Evolutionary conservation across 2,329 filamentous ascomycete genomes (phyloP).

Genomic region (Calycina herbarum): DNA sequence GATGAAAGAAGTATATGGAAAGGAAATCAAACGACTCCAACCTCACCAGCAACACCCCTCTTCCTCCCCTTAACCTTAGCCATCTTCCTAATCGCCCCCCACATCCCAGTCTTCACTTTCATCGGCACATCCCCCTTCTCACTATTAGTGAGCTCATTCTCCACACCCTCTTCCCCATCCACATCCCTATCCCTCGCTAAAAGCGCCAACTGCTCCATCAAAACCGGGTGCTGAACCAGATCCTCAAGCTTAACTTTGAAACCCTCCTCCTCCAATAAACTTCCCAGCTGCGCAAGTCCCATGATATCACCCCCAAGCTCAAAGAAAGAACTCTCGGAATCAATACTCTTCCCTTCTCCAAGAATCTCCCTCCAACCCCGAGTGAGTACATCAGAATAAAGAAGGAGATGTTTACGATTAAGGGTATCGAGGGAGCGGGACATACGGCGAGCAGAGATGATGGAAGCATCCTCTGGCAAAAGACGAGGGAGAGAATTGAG

Average conservation of each 20-base stretch:
- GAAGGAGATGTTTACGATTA: slow-evolving; percentile 1
- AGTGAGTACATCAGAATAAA: slow-evolving; percentile 11
- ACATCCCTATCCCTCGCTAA: slow-evolving; percentile 2
- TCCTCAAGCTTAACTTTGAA: slow-evolving; percentile 20
- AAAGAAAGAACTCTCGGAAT: slow-evolving; percentile 16
- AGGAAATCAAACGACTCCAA: neutral
- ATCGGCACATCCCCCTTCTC: neutral
- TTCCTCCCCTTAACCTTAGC: neutral
- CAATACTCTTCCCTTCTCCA: slow-evolving; percentile 2
- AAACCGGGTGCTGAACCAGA: slow-evolving; percentile 17
- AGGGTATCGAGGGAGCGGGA: slow-evolving; percentile 8
- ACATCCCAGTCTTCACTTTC: slow-evolving; percentile 3
- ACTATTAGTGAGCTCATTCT: neutral
- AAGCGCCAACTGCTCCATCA: slow-evolving; percentile 20
- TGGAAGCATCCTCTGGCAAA: neutral
- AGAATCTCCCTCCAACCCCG: slow-evolving; percentile 13
- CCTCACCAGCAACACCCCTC: neutral
- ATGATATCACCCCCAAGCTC: slow-evolving; percentile 21
- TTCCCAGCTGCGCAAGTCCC: slow-evolving; percentile 14
- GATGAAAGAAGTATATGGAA: neutral
- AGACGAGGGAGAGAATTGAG: neutral
- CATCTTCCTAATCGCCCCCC: neutral
- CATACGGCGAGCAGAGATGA: neutral
- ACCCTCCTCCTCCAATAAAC: slow-evolving; percentile 13
- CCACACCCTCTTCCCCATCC: neutral